Percentiles rank a stretch among this genome's conserved stretches.
These are phyloP conservation scores for Penicillium sp. DNA, from an alignment of 2,329 filamentous ascomycete genomes.

Conservation along the genomic window DNA sequence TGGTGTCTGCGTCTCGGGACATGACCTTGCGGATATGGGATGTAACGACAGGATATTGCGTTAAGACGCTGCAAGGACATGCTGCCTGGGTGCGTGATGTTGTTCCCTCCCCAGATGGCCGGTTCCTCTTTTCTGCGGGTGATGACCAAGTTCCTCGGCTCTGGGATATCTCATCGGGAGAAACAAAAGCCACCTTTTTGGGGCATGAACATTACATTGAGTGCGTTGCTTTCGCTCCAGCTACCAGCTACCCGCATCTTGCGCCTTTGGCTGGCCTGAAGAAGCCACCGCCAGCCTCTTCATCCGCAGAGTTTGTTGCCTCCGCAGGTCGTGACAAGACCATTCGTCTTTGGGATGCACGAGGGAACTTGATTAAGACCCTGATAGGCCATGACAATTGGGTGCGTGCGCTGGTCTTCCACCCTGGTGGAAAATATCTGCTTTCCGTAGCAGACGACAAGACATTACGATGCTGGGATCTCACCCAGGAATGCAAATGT, in stretches of 20 bases:
- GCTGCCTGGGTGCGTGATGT: constrained; percentile 91
- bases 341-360: constrained; percentile 84
- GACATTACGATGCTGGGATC: constrained; percentile 89
- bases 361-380: constrained; percentile 81
- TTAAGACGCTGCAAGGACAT: constrained; percentile 86
- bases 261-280: constrained; percentile 77
- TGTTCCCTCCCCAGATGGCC: constrained; percentile 76
- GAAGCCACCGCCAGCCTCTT: constrained; percentile 72
- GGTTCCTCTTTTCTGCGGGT: constrained; percentile 78
- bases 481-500: constrained; percentile 84
- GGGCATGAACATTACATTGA: constrained; percentile 86
- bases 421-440: constrained; percentile 88
- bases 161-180: constrained; percentile 78
- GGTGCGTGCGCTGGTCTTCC: constrained; percentile 83
- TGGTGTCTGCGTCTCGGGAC: constrained; percentile 84
- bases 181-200: constrained; percentile 75
- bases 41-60: constrained; percentile 85
- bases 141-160: constrained; percentile 79
- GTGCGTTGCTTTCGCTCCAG: constrained; percentile 83
- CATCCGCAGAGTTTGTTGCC: constrained; percentile 82
- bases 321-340: constrained; percentile 88
- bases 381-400: constrained; percentile 91
- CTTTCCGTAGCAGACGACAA: constrained; percentile 87
- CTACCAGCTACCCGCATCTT: constrained; percentile 74
- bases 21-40: constrained; percentile 88